phyloP scores from a whole-genome alignment of 805 yeast genomes.

The Ogataea saltuana region DNA sequence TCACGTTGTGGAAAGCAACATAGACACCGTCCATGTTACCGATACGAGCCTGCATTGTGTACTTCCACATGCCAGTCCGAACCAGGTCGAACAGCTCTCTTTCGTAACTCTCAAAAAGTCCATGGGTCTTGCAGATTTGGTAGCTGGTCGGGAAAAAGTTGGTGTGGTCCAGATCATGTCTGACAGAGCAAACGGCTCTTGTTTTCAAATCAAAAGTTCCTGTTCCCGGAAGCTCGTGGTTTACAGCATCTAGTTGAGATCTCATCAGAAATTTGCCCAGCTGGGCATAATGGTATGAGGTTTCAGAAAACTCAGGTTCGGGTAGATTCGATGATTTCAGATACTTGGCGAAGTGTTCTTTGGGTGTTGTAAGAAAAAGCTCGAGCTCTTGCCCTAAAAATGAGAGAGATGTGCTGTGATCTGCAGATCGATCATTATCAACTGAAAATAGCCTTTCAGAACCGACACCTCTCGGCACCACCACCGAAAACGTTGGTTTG shows the following conservation, averaged over 20 bases:
- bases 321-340: conserved; percentile 20
- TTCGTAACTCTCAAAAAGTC: conserved; percentile 77
- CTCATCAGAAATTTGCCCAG: conserved; percentile 74
- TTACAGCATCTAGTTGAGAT: conserved; percentile 87
- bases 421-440: conserved; percentile 68
- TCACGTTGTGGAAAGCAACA: conserved; percentile 85
- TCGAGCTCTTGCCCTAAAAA: conserved; percentile 81
- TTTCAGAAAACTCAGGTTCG: conserved; percentile 9
- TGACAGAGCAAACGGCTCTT: conserved; percentile 82
- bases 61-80: conserved; percentile 76
- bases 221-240: conserved; percentile 76
- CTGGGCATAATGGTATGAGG: conserved; percentile 68
- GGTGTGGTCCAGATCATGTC: conserved; percentile 67
- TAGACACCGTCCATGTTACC: conserved; percentile 98
- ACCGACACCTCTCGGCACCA: conserved; percentile 41
- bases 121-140: conserved; percentile 60
- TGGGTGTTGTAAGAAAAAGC: conserved; percentile 63
- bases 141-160: conserved; percentile 62
- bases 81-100: conserved; percentile 77
- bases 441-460: conserved; percentile 50
- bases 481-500: conserved; percentile 57
- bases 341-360: conserved; percentile 48
- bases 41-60: conserved; percentile 86
- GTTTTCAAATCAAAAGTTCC: conserved; percentile 93
- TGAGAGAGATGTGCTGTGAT: conserved; percentile 66